Percentiles rank a stretch among this genome's conserved stretches.
Evolutionary conservation across 257 asterid genomes (phyloP).

Genomic region (Nyctanthes arbortristis): DNA sequence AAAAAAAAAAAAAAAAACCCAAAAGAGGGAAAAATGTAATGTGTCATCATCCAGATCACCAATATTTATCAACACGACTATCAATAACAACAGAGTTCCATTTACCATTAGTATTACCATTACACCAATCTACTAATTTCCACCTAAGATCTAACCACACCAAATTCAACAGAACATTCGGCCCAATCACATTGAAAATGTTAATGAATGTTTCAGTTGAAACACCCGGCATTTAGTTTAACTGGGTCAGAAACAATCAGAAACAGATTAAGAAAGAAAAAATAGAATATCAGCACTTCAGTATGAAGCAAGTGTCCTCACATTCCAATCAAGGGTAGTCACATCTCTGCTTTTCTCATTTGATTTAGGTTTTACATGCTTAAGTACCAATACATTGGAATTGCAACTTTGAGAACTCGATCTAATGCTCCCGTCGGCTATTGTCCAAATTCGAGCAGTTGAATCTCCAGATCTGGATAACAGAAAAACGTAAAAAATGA

Average conservation of each 20-base stretch:
- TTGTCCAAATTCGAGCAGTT: conserved; percentile 39
- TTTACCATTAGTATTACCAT: not conserved
- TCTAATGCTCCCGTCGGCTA: conserved; percentile 18
- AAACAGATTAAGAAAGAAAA: not conserved
- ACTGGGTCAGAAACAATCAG: not conserved
- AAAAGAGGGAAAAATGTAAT: no score
- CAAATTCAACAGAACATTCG: not conserved
- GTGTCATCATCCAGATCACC: not conserved
- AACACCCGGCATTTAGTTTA: not conserved
- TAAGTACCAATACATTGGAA: conserved; percentile 20
- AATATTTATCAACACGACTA: not conserved
- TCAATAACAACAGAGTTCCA: not conserved
- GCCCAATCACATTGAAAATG: not conserved
- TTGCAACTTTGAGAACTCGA: conserved; percentile 17
- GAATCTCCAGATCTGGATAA: conserved; percentile 38
- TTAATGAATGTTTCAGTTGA: not conserved
- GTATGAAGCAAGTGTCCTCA: conserved; percentile 21
- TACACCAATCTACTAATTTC: not conserved
- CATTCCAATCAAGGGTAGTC: conserved; percentile 41
- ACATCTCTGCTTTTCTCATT: conserved; percentile 35
- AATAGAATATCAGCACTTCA: not conserved
- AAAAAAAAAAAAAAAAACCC: no score
- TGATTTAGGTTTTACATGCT: conserved; percentile 31
- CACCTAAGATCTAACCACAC: not conserved
- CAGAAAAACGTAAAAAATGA: not conserved